Evolutionary conservation across 441 rosid species (phyloP).

Genomic region (Jatropha multifida): DNA sequence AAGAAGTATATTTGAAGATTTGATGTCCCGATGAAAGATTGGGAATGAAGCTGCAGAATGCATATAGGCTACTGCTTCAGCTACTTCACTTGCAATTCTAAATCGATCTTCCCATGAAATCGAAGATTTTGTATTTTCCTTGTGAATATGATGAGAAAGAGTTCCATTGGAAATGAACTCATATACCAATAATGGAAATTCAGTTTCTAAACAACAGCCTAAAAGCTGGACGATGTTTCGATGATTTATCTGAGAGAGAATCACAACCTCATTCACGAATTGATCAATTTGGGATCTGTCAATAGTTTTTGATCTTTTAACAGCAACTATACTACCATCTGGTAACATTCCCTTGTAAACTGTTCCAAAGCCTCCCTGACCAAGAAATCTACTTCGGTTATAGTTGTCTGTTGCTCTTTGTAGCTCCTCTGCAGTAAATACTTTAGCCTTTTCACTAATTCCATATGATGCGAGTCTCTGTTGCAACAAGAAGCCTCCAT

Average conservation of each 20-base stretch:
- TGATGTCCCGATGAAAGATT: background rate
- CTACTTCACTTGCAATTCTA: conserved; percentile 6
- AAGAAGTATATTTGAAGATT: background rate
- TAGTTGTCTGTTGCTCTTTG: background rate
- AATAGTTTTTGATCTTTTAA: background rate
- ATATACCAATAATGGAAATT: background rate
- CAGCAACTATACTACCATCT: background rate
- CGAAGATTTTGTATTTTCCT: background rate
- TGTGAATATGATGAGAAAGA: background rate
- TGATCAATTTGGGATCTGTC: background rate
- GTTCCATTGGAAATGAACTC: conserved; percentile 3
- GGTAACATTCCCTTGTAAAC: background rate
- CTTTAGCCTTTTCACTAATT: background rate
- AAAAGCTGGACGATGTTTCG: background rate
- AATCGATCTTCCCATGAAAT: background rate
- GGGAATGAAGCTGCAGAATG: conserved; percentile 6
- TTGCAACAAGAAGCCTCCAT: background rate
- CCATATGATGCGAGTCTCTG: background rate
- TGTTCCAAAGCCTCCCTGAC: background rate
- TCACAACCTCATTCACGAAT: background rate
- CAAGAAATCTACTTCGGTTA: background rate
- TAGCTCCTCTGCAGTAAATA: background rate
- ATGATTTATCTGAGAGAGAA: background rate
- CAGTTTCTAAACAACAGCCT: background rate
- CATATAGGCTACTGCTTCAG: conserved; percentile 5